Conservation (phyloP, 176 grass and related monocot species). For the Phyllostachys edulis region DNA sequence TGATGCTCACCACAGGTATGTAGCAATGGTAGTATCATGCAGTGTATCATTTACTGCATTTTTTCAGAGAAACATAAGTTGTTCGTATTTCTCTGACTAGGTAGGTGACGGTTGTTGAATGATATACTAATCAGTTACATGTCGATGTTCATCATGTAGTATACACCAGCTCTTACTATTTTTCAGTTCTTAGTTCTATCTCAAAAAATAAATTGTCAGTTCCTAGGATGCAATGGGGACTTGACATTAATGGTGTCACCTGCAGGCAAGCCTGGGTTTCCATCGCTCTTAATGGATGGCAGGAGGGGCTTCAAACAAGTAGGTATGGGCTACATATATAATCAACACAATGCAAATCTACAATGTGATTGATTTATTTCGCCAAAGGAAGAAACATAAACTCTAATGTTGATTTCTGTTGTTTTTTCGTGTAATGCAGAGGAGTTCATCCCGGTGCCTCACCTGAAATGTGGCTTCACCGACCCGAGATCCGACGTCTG, state of each 20-base stretch:
- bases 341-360: not conserved
- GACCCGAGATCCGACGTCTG: slow-evolving; percentile 53
- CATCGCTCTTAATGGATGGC: slow-evolving; percentile 45
- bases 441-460: slow-evolving; percentile 46
- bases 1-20: slow-evolving; percentile 41
- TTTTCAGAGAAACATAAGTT: not conserved
- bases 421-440: not conserved
- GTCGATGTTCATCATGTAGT: not conserved
- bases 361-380: not conserved
- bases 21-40: not conserved
- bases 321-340: not conserved
- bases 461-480: slow-evolving; percentile 45
- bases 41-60: not conserved
- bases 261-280: slow-evolving; percentile 48
- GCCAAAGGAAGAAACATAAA: not conserved
- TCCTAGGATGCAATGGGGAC: not conserved
- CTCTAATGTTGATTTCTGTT: not conserved
- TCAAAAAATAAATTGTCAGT: not conserved
- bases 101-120: not conserved
- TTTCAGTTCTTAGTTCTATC: not conserved
- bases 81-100: not conserved
- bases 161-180: not conserved
- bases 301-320: slow-evolving; percentile 38
- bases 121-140: not conserved
- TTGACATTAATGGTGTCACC: not conserved